These are phyloP conservation scores for Coffea humblotiana DNA, from an alignment of 305 asterid species.

Conservation along the genomic window DNA sequence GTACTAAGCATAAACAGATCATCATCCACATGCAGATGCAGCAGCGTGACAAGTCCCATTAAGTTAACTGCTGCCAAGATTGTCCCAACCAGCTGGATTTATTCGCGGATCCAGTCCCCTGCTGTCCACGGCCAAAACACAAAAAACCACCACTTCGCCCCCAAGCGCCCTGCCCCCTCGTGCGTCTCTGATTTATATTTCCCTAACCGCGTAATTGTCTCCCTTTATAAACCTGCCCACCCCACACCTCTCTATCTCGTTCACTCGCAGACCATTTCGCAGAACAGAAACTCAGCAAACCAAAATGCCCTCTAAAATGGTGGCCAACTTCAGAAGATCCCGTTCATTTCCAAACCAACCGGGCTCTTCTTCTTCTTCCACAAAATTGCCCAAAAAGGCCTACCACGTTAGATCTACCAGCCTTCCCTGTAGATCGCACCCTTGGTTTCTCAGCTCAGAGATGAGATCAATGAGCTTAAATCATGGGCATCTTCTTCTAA, in stretches of 20 bases:
- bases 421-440: constrained; percentile 80
- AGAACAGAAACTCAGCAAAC: background rate
- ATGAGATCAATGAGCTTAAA: constrained; percentile 43
- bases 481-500: constrained; percentile 37
- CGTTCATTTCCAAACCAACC: constrained; percentile 70
- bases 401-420: constrained; percentile 75
- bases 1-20: constrained; percentile 10
- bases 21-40: constrained; percentile 14
- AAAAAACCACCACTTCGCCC: too few relatives aligned
- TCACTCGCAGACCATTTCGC: constrained; percentile 4
- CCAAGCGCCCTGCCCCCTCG: constrained; percentile 15
- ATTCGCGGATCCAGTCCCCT: constrained; percentile 38
- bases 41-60: background rate
- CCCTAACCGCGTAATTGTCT: constrained; percentile 14
- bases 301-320: constrained; percentile 65
- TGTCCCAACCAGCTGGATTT: constrained; percentile 34
- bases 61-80: too few relatives aligned
- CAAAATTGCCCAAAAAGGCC: constrained; percentile 34
- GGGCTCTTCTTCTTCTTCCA: background rate
- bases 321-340: constrained; percentile 65
- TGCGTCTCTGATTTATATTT: constrained; percentile 13
- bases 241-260: background rate
- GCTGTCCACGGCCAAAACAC: background rate
- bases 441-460: constrained; percentile 58
- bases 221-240: constrained; percentile 20